Evolutionary conservation across 768 basidiomycete genomes (phyloP).

Genomic region (Boletus vermiculosoides): DNA sequence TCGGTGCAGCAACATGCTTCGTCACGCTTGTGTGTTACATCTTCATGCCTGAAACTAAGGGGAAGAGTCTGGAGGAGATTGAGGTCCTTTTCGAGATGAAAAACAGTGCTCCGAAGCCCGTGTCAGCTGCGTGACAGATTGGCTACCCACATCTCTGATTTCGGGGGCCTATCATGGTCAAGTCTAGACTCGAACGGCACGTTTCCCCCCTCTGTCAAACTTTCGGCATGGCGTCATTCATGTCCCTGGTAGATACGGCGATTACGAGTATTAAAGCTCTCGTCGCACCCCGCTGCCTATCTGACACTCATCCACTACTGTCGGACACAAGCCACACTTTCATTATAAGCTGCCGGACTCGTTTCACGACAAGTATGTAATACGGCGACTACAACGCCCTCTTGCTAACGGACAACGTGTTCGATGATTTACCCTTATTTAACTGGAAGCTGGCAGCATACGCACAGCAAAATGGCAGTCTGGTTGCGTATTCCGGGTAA

Average conservation of each 20-base stretch:
- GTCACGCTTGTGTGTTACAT: conserved; percentile 39
- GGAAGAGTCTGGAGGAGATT: conserved; percentile 43
- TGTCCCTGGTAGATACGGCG: not conserved
- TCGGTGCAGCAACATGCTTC: conserved; percentile 38
- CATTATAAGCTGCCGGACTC: not conserved
- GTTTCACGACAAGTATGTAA: conserved; percentile 1
- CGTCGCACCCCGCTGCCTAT: not conserved
- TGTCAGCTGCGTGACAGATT: not conserved
- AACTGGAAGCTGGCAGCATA: not conserved
- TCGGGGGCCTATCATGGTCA: not conserved
- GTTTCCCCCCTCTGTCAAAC: not conserved
- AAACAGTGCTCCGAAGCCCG: not conserved
- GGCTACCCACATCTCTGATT: not conserved
- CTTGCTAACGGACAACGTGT: conserved; percentile 1
- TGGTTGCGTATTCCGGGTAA: not conserved
- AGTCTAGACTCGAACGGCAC: not conserved
- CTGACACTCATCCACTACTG: not conserved
- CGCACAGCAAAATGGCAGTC: not conserved
- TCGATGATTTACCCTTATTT: conserved; percentile 1
- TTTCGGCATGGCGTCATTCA: not conserved
- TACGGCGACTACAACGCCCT: not conserved
- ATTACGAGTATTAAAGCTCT: not conserved
- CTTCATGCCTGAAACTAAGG: conserved; percentile 45
- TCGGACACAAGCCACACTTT: not conserved
- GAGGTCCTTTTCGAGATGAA: conserved; percentile 36